Evolutionary conservation across 805 yeast genomes (phyloP).

Genomic region (Kurtzmaniella fragi): DNA sequence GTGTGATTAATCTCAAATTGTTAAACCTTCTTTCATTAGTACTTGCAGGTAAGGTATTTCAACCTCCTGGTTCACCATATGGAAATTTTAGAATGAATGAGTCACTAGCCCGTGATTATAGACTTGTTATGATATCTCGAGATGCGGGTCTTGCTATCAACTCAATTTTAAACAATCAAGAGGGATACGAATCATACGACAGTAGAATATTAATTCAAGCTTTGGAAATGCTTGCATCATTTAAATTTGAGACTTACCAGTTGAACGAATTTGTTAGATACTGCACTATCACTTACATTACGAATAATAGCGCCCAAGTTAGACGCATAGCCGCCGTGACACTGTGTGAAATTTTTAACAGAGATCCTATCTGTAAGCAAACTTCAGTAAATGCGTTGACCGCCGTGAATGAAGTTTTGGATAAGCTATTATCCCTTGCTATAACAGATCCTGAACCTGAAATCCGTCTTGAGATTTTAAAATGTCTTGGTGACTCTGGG

Average conservation of each 20-base stretch:
- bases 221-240: conserved; percentile 66
- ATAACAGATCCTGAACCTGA: conserved; percentile 87
- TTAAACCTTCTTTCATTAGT: conserved; percentile 69
- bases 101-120: conserved; percentile 67
- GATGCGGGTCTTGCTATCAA: conserved; percentile 52
- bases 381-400: conserved; percentile 74
- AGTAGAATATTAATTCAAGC: conserved; percentile 65
- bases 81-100: conserved; percentile 54
- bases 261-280: conserved; percentile 83
- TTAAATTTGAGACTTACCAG: conserved; percentile 70
- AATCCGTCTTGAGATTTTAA: conserved; percentile 74
- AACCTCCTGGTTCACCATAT: conserved; percentile 82
- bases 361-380: conserved; percentile 81
- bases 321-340: conserved; percentile 83
- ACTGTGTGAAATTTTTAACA: conserved; percentile 67
- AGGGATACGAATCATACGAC: conserved; percentile 31
- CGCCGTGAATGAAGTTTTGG: conserved; percentile 81
- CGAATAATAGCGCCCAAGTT: conserved; percentile 73
- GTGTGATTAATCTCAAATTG: conserved; percentile 64
- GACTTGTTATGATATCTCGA: conserved; percentile 66
- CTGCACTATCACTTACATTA: conserved; percentile 79
- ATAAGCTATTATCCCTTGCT: conserved; percentile 72
- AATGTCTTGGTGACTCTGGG: conserved; percentile 54
- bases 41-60: conserved; percentile 74
- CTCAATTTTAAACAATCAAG: conserved; percentile 24